These are phyloP conservation scores for Papiliotrema fonsecae DNA, from an alignment of 1,284 basidiomycete species.

Conservation along the genomic window DNA sequence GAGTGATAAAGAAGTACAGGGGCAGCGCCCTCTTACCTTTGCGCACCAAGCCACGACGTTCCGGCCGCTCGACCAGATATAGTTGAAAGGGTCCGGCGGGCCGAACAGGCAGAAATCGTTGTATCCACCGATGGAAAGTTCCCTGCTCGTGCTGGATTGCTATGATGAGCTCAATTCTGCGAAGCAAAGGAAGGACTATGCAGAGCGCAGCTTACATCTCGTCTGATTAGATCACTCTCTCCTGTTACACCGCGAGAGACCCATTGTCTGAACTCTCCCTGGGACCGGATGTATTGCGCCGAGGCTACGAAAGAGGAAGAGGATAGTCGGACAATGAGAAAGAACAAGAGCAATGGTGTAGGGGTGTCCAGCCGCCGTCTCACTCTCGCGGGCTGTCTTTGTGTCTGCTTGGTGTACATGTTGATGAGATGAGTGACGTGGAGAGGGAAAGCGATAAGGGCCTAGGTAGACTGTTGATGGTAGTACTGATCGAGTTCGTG, in stretches of 20 bases:
- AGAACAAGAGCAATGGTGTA: background rate
- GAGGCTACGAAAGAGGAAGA: background rate
- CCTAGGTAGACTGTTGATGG: no score
- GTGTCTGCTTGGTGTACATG: no score
- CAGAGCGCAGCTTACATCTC: conserved; percentile 1
- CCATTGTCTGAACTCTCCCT: background rate
- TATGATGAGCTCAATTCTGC: background rate
- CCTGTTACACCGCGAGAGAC: background rate
- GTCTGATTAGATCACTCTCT: background rate
- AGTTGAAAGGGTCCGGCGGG: conserved; percentile 17
- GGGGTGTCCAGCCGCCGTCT: background rate
- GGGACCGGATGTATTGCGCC: conserved; percentile 1
- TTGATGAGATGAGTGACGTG: no score
- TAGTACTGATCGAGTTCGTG: no score
- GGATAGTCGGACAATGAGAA: background rate
- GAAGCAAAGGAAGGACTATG: no score
- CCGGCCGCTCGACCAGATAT: conserved; percentile 13
- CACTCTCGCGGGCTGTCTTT: no score
- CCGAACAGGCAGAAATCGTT: conserved; percentile 36
- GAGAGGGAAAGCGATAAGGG: no score
- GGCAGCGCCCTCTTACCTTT: conserved; percentile 14
- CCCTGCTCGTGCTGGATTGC: conserved; percentile 9
- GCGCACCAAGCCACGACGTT: conserved; percentile 35
- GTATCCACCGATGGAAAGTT: conserved; percentile 15
- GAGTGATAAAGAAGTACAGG: background rate